Base-by-base conservation (phyloP, 1,284 basidiomycete genomes). In the Somion occarium region DNA sequence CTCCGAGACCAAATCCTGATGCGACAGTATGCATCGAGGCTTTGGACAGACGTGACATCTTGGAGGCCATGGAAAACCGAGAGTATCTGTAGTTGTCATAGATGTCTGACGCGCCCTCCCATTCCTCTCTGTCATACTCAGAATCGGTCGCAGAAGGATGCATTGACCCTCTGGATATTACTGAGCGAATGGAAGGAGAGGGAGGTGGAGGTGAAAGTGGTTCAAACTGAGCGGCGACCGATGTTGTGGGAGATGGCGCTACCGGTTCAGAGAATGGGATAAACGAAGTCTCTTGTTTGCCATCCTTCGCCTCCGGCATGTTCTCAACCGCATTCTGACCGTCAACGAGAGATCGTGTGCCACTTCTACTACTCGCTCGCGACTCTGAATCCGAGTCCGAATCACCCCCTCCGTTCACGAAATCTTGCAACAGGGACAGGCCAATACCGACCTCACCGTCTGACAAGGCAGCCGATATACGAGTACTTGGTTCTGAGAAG, bases 41-140 rank as follows among this genome's bases (percentile, higher is more conserved):
- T 48, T 62, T 63, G 3, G 67, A 65, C 26, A 69, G 68, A 20
- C 57, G 63, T 19, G 65, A 69, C 59, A 61, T 61, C 56, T 69
- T 71, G 44, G 73, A 75, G 2, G 70, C 65, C 53, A 80, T 69
- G 0, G 84, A 86, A 51, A 75, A 75, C 5, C 83, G 70, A 5
- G 84, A 86, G 59, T 88, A 88, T 2, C 84, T 76, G 60, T 88
- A 88, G 55, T 84, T 77, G 61, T 88, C 85, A 58, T 88, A 88
- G 47, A 88, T 86, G 56, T 86, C 83, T 3, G 70, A 71, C 12
- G 77, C 78, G 27, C 78, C 80, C 51, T 85, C 82, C 77, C 82
- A 85, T 53, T 79, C 75, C 24, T 70, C 76, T 15, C 69, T 70
- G n/a, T 69, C 71, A 44, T 69, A 68, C 18, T 65, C 64, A 3